Base-by-base conservation (phyloP, 2,329 filamentous ascomycete genomes). In the Beauveria australis region DNA sequence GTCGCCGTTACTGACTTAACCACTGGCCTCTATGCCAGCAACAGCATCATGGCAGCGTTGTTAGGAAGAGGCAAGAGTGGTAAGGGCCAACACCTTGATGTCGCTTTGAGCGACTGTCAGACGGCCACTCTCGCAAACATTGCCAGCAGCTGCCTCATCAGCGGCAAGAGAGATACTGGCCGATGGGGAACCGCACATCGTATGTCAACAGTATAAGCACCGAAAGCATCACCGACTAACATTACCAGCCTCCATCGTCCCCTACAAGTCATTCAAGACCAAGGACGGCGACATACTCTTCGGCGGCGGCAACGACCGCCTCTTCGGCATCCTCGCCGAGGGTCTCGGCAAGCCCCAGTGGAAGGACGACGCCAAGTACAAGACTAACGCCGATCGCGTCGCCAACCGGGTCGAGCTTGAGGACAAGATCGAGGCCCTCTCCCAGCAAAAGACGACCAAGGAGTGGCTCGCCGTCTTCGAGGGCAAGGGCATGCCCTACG, bases 141-240 rank as follows among this genome's bases (percentile, higher is more conserved):
- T 69, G 94, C 93, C 9, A 96, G 91, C 71, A 96, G 92, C 62
- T 91, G 88, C 63, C 78, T 99, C 47, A 89, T 97, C 64, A 95
- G 89, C 67, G 92, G 92, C 2, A 77, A 96, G 73, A 88, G 88
- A 66, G 94, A 99, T 71, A 84, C 86, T 3, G 94, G 94, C 0
- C 82, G 94, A 64, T 97, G 94, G 93, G 94, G 94, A 7, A 99
- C 94, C 3, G 93, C 93, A 48, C 94, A 99, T 79, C 94, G 89
- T 91, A 78, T 75, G 77, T 75, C 6, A 56, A 55, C 24, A 49
- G 18, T 18, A n/a, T 43, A 66, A 18, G 5, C 12, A 26, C 46
- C 8, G 10, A 19, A 52, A 18, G 30, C 9, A 8, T 18, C 14
- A 30, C 51, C 51, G 12, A 53, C 51, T 44, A 26, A 47, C 19